Base-by-base conservation (phyloP, 768 basidiomycete species). In the Jaapia argillacea region DNA sequence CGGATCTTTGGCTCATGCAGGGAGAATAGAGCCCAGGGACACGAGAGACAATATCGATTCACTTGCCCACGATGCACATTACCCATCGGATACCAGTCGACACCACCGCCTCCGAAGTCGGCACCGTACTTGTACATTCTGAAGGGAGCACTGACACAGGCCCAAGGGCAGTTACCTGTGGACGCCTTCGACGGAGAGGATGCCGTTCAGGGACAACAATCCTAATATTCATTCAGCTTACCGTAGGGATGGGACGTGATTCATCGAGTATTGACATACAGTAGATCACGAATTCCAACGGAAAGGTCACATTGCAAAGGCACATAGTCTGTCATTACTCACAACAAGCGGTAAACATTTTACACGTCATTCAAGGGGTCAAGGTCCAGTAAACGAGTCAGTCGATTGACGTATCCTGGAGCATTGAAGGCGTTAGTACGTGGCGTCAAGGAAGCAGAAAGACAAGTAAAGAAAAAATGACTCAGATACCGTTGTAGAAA, bases 401-500 rank as follows among this genome's bases (percentile, higher is more conserved):
- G n/a, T n/a, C n/a, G n/a, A n/a, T n/a, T n/a, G n/a, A n/a, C n/a
- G n/a, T n/a, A n/a, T n/a, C n/a, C n/a, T n/a, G n/a, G n/a, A n/a
- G n/a, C n/a, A n/a, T n/a, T n/a, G n/a, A n/a, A n/a, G n/a, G n/a
- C n/a, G n/a, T 33, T 16, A 33, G 28, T 33, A 33, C 28, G 10
- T 10, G 28, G 16, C 16, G 28, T 16, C 16, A 16, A 33, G 28
- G 28, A 10, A 33, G 16, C 28, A 33, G 28, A 10, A 33, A 33
- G n/a, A 33, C 28, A 33, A 33, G 16, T 33, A 33, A 33, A 33
- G 16, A 10, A 33, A 10, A 33, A 16, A n/a, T 10, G 50, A 69
- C 63, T 85, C 82, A 85, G 82, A 71, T 85, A 85, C 82, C 83
- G 82, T 85, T 85, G 83, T 85, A 85, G 79, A 75, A 68, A 60